Evolutionary conservation across 2,329 filamentous ascomycete genomes (phyloP).

Genomic region (Juglanconis oblonga): DNA sequence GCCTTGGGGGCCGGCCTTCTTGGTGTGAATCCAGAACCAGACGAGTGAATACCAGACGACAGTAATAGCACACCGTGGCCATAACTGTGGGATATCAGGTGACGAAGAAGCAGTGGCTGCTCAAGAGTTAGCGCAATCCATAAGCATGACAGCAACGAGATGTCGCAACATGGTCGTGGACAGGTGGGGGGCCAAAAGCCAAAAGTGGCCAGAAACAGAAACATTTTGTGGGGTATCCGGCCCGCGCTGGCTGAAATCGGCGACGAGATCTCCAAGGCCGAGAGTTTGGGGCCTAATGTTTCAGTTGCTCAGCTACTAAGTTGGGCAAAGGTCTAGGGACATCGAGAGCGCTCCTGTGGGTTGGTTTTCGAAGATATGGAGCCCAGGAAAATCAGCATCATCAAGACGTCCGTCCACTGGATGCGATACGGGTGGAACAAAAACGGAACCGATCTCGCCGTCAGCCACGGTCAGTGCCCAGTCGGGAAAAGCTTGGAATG

Average conservation of each 20-base stretch:
- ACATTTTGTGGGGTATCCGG: conserved; percentile 10
- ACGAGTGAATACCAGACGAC: not conserved
- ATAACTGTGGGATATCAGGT: not conserved
- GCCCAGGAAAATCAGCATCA: not conserved
- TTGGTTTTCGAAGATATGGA: not conserved
- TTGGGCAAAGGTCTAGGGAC: not conserved
- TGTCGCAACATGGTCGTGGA: not conserved
- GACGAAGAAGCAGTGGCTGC: not conserved
- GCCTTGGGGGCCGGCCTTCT: conserved; percentile 7
- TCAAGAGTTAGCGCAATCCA: not conserved
- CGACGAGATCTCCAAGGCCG: not conserved
- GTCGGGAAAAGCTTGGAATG: not conserved
- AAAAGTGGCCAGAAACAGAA: conserved; percentile 11
- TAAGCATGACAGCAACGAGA: not conserved
- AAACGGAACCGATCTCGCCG: too few species aligned
- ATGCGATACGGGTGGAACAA: not conserved
- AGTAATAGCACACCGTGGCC: not conserved
- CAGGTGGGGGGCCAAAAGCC: conserved; percentile 12
- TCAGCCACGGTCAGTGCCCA: not conserved
- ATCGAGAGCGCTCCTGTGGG: not conserved
- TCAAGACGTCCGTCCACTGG: not conserved
- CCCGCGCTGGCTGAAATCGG: conserved; percentile 6
- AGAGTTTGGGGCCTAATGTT: conserved; percentile 8
- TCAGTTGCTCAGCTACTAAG: conserved; percentile 11
- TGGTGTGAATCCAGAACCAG: not conserved